Evolutionary conservation across 225 moss, liverwort and hornwort genomes (phyloP).

Genomic region (Polytrichum commune): DNA sequence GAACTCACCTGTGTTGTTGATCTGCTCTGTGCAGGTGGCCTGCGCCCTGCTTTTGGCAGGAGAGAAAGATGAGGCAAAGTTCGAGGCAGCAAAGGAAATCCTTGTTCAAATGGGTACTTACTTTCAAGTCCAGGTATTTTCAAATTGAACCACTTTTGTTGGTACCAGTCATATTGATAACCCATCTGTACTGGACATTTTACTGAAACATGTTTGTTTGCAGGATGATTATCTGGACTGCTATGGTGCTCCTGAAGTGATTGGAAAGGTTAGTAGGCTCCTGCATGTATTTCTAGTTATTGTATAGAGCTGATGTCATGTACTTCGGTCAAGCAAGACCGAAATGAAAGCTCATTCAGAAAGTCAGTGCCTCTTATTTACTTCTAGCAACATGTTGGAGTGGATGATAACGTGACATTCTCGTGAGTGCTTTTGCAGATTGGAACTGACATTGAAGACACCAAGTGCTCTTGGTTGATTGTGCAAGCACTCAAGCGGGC

Average conservation of each 20-base stretch:
- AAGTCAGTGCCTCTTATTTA: background rate
- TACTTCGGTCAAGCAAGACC: too few relatives aligned
- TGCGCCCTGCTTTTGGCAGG: conserved; percentile 85
- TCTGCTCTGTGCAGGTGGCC: conserved; percentile 55
- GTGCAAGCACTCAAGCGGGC: conserved; percentile 88
- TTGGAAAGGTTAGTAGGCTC: conserved; percentile 70
- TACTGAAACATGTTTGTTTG: background rate
- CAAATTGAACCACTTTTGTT: background rate
- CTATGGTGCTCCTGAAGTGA: conserved; percentile 82
- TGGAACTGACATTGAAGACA: conserved; percentile 98
- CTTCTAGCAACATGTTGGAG: too few relatives aligned
- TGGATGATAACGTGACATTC: background rate
- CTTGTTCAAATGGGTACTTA: conserved; percentile 95
- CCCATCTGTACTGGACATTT: too few relatives aligned
- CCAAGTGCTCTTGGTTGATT: conserved; percentile 97
- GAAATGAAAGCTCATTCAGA: too few relatives aligned
- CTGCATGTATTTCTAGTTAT: background rate
- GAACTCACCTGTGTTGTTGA: too few relatives aligned
- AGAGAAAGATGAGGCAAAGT: conserved; percentile 67
- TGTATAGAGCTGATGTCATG: too few relatives aligned
- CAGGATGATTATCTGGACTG: conserved; percentile 94
- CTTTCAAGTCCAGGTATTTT: conserved; percentile 92
- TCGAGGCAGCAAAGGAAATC: conserved; percentile 75
- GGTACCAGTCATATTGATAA: too few relatives aligned
- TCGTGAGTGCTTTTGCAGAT: conserved; percentile 46